These are phyloP conservation scores for Dryas octopetala DNA, from an alignment of 306 rosid species.

Conservation along the genomic window DNA sequence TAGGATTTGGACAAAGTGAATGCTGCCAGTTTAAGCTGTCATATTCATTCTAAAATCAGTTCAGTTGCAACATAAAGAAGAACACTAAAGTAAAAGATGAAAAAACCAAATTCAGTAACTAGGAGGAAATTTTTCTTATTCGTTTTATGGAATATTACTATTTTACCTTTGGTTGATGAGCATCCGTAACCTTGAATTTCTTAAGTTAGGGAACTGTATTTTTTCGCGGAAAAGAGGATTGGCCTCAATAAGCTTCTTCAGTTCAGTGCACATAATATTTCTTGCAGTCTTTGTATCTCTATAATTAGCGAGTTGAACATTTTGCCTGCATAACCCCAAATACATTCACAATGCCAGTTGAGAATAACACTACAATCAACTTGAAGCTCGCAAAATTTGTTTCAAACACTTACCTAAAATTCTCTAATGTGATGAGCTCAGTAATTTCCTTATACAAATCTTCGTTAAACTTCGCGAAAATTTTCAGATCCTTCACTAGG, in stretches of 20 bases:
- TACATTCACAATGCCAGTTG: not conserved
- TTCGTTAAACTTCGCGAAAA: constrained; percentile 64
- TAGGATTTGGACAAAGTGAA: constrained; percentile 75
- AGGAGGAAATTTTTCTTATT: not conserved
- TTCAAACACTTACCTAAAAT: constrained; percentile 56
- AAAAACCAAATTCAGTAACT: not conserved
- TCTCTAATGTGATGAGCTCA: constrained; percentile 76
- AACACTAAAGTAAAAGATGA: not conserved
- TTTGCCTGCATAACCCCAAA: constrained; percentile 36
- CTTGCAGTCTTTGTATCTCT: constrained; percentile 40
- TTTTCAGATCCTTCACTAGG: constrained; percentile 77
- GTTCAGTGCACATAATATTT: constrained; percentile 28
- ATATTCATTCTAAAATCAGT: constrained; percentile 31
- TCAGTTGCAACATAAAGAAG: not conserved
- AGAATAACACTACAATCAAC: not conserved
- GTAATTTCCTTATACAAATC: constrained; percentile 88
- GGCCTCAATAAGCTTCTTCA: constrained; percentile 51
- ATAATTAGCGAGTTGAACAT: constrained; percentile 33
- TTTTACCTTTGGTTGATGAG: constrained; percentile 48
- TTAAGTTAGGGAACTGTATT: constrained; percentile 33
- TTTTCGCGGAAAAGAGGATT: constrained; percentile 44
- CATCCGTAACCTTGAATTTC: constrained; percentile 35
- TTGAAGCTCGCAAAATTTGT: not conserved
- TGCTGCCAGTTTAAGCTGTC: constrained; percentile 99
- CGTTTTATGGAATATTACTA: not conserved